phyloP scores from a whole-genome alignment of 2,329 filamentous ascomycete genomes.

The Aaosphaeria pasadenensis region DNA sequence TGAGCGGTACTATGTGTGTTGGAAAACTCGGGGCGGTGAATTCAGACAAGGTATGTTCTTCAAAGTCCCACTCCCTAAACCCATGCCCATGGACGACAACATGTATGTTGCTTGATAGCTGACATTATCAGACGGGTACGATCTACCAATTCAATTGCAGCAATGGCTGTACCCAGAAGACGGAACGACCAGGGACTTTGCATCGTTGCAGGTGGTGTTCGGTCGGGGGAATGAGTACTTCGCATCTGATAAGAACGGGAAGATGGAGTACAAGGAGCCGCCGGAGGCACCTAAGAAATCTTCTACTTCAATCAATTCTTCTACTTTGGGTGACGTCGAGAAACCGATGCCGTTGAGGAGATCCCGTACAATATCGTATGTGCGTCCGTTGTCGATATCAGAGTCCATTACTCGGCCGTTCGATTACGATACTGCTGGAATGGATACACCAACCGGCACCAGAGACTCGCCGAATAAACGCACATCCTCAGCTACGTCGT shows the following conservation, averaged over 20 bases:
- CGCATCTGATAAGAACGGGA: conserved; percentile 37
- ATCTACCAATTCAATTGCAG: conserved; percentile 28
- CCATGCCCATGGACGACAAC: no score
- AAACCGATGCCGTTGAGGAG: conserved; percentile 16
- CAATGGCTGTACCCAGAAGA: conserved; percentile 34
- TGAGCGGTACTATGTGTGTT: conserved; percentile 40
- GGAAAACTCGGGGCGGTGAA: conserved; percentile 33
- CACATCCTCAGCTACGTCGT: no score
- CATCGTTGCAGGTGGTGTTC: conserved; percentile 37
- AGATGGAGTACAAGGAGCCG: conserved; percentile 34
- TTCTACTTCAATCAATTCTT: background rate
- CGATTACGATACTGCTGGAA: background rate
- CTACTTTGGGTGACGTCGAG: conserved; percentile 9
- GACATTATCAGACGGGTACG: conserved; percentile 23
- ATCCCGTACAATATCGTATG: conserved; percentile 28
- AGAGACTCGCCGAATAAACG: background rate
- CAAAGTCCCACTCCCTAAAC: background rate
- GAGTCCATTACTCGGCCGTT: conserved; percentile 15
- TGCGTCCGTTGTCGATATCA: conserved; percentile 23
- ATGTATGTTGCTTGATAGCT: background rate
- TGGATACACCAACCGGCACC: background rate
- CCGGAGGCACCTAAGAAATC: conserved; percentile 16
- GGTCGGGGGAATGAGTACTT: conserved; percentile 40
- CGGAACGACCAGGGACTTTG: conserved; percentile 28
- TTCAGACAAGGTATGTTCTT: conserved; percentile 32